Evolutionary conservation across 2,329 filamentous ascomycete genomes (phyloP).

Genomic region (Ophiostoma montium): DNA sequence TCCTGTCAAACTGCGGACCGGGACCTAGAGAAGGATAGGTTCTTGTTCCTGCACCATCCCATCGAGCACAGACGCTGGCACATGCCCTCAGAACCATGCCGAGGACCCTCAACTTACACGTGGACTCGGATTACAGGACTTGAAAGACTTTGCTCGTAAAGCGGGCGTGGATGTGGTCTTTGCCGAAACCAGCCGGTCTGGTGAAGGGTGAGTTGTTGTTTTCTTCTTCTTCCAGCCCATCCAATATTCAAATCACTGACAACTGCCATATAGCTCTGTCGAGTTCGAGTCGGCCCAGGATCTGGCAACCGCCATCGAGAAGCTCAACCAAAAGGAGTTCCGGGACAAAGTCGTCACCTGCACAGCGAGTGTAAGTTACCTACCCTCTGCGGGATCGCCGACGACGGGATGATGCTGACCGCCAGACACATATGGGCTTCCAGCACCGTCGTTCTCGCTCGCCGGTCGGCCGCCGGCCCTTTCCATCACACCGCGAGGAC

Average conservation of each 20-base stretch:
- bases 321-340: constrained; percentile 85
- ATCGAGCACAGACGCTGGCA: constrained; percentile 2
- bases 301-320: constrained; percentile 81
- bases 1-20: background rate
- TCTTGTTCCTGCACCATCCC: background rate
- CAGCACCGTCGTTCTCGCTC: constrained; percentile 66
- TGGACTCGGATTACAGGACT: constrained; percentile 73
- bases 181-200: constrained; percentile 86
- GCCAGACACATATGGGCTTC: constrained; percentile 65
- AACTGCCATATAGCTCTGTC: constrained; percentile 80
- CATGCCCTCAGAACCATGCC: constrained; percentile 25
- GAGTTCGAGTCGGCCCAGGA: constrained; percentile 93
- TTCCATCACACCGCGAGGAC: constrained; percentile 50
- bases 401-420: constrained; percentile 9
- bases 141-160: constrained; percentile 98
- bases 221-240: background rate
- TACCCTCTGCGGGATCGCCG: constrained; percentile 7
- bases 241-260: background rate
- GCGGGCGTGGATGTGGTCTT: constrained; percentile 96
- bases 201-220: constrained; percentile 62
- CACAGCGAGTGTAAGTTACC: constrained; percentile 61
- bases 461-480: constrained; percentile 49
- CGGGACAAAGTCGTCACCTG: constrained; percentile 81
- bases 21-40: background rate
- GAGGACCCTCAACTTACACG: constrained; percentile 48